Evolutionary conservation across 371 early-diverging fungal genomes (phyloP).

Genomic region (Haplosporangium sp.): DNA sequence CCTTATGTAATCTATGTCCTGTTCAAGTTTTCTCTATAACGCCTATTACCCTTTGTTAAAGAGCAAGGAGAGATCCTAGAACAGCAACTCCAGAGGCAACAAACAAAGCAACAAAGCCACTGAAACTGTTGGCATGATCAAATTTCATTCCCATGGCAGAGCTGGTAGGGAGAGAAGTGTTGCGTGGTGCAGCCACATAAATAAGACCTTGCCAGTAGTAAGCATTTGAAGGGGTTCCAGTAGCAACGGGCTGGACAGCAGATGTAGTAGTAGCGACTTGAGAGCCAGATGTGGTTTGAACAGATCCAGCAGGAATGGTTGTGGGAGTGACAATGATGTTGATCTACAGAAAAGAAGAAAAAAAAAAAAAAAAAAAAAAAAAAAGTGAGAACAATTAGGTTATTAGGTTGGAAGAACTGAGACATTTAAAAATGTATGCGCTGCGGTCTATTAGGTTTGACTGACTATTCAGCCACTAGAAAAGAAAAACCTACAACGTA

Average conservation of each 20-base stretch:
- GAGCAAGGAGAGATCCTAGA: constrained; percentile 22
- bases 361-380: not conserved
- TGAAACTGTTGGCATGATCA: not conserved
- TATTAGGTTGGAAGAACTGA: not conserved
- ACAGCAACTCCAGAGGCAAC: constrained; percentile 8
- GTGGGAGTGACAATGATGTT: constrained; percentile 34
- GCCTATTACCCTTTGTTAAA: constrained; percentile 7
- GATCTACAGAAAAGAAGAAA: constrained; percentile 15
- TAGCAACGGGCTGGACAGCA: not conserved
- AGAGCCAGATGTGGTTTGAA: no score
- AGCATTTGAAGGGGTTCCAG: constrained; percentile 8
- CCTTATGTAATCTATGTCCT: not conserved
- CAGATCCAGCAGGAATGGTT: not conserved
- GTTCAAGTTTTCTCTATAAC: no score
- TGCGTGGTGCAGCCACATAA: constrained; percentile 4
- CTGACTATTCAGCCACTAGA: not conserved
- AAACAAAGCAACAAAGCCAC: not conserved
- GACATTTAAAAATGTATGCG: not conserved
- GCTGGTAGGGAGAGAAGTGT: not conserved
- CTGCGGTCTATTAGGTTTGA: no score
- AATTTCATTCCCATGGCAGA: not conserved
- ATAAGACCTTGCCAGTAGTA: constrained; percentile 30
- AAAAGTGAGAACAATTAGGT: no score
- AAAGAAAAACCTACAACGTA: constrained; percentile 18
- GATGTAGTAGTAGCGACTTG: not conserved